phyloP scores from a whole-genome alignment of 345 rosid species.

The Punica granatum region DNA sequence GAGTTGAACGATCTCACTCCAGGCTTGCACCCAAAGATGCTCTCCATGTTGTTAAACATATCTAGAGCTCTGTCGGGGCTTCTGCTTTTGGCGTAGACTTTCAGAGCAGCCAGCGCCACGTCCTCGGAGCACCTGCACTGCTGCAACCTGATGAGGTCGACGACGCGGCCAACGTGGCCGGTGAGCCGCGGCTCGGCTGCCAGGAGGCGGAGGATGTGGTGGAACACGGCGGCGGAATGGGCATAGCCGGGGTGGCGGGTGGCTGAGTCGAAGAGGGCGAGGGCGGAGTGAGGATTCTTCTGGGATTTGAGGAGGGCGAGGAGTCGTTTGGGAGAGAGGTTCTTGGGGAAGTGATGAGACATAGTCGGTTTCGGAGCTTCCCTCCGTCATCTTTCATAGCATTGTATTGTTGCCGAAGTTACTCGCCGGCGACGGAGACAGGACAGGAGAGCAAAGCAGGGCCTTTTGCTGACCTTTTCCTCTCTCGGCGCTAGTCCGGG shows the following conservation, averaged over 20 bases:
- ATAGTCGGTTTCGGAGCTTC: constrained; percentile 11
- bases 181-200: constrained; percentile 31
- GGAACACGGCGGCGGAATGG: constrained; percentile 60
- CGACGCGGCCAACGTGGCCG: constrained; percentile 38
- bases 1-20: constrained; percentile 66
- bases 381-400: constrained; percentile 10
- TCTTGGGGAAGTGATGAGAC: constrained; percentile 51
- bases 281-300: constrained; percentile 40
- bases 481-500: too few relatives aligned
- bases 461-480: too few relatives aligned
- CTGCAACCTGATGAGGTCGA: constrained; percentile 47
- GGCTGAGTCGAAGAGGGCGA: constrained; percentile 59
- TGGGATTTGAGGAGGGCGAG: constrained; percentile 60
- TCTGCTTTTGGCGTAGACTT: constrained; percentile 52
- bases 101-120: constrained; percentile 54
- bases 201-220: constrained; percentile 75
- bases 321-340: constrained; percentile 47
- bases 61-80: constrained; percentile 57
- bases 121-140: constrained; percentile 71
- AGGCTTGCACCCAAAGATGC: constrained; percentile 62
- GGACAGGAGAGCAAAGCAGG: neutral
- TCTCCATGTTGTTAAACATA: constrained; percentile 53
- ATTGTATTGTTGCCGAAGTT: neutral
- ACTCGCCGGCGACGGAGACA: neutral
- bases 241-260: constrained; percentile 36